Conservation (phyloP, 2,329 filamentous ascomycete genomes). For the Xylaria sp. region DNA sequence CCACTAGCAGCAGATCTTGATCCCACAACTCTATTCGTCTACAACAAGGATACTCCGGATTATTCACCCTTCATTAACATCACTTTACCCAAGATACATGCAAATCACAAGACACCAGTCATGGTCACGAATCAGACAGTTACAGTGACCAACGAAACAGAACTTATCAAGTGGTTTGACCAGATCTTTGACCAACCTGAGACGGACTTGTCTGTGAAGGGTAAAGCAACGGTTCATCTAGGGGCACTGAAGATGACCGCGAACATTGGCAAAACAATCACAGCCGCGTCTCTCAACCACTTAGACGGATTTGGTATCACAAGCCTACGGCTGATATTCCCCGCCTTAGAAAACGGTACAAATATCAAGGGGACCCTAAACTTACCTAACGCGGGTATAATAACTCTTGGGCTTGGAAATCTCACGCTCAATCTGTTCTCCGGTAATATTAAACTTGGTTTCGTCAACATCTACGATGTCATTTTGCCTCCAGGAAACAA, state of each 20-base stretch:
- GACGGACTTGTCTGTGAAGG: constrained; percentile 53
- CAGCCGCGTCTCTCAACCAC: constrained; percentile 53
- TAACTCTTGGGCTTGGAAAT: constrained; percentile 58
- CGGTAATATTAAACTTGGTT: constrained; percentile 54
- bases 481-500: constrained; percentile 57
- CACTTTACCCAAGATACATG: constrained; percentile 48
- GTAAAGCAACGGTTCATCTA: constrained; percentile 52
- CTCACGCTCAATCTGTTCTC: constrained; percentile 57
- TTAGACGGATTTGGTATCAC: constrained; percentile 53
- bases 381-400: constrained; percentile 57
- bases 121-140: constrained; percentile 51
- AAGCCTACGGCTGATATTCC: constrained; percentile 52
- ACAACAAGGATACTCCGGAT: constrained; percentile 52
- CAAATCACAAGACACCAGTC: constrained; percentile 53
- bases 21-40: constrained; percentile 53
- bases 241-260: constrained; percentile 53
- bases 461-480: constrained; percentile 53
- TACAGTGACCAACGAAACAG: constrained; percentile 51
- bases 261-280: constrained; percentile 55
- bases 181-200: constrained; percentile 52
- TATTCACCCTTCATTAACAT: constrained; percentile 48
- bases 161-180: constrained; percentile 54
- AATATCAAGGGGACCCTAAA: constrained; percentile 57
- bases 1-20: constrained; percentile 53
- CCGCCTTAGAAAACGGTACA: constrained; percentile 51